Evolutionary conservation across 768 basidiomycete species (phyloP), one percentile per base, ranked within the genome.

Genomic region (Suillus lakei): DNA sequence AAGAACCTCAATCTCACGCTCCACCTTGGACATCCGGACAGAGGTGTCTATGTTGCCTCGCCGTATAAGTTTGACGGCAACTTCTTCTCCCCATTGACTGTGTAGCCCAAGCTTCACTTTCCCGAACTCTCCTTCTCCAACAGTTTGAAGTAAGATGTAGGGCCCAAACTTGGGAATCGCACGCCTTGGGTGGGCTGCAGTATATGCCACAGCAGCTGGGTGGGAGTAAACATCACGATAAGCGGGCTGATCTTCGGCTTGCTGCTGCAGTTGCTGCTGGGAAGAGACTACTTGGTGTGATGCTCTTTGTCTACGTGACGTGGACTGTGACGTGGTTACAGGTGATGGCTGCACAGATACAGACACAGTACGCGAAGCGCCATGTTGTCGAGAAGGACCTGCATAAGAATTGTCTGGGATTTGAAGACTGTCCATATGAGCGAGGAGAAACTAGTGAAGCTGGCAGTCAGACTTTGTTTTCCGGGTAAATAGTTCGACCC

Each of bases 21-120:
- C 93, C 54, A 99, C 96, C 80, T 99, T 99, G 66, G 90, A 92
- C 85, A 97, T 92, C 54, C 96, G 86, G 6, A 93, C 87, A 16
- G 86, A 81, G 63, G 86, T 91, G 71, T 98, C 96, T 64, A 99
- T 88, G 74, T 93, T 98, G 38, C 95, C 95, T 62, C 96, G 82
- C 62, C 96, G 86, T 71, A 99, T 99, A 65, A 99, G 83, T 82
- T 99, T 99, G 72, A 98, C 96, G 15, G 97, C 97, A n/a, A 97
- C 96, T 75, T 98, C 97, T 77, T 98, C 96, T 36, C 95, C 96
- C 89, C 92, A 98, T 69, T 92, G 89, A 69, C 83, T 85, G 72
- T 99, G 97, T 61, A 99, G 83, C 6, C 97, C 97, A n/a, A 99
- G 88, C 77, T 98, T 99, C 80, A 99, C 96, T 77, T 99, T 99